Percentiles rank a stretch among this genome's conserved stretches.
Conservation (phyloP, 2,329 filamentous ascomycete species). For the Dactylellina leptospora region DNA sequence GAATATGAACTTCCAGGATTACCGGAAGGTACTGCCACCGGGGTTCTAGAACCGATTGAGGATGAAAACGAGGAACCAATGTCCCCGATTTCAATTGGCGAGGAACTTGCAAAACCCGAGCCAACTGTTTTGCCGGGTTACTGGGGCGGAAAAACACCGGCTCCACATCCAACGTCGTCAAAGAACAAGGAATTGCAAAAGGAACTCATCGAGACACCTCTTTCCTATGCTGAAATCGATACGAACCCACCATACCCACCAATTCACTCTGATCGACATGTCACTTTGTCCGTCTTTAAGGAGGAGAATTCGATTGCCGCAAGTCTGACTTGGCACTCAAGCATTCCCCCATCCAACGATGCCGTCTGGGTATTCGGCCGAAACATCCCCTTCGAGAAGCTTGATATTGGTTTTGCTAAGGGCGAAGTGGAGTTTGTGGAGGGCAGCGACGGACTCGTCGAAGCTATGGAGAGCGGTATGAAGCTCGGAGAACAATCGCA, state of each 20-base stretch:
- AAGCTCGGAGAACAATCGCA: slow-evolving; percentile 53
- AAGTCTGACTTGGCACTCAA: slow-evolving; percentile 54
- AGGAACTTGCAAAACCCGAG: slow-evolving; percentile 56
- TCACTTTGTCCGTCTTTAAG: slow-evolving; percentile 76
- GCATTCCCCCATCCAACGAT: slow-evolving; percentile 55
- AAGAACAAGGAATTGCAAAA: slow-evolving; percentile 60
- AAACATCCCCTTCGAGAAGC: slow-evolving; percentile 63
- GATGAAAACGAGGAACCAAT: slow-evolving; percentile 54
- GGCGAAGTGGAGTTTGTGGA: slow-evolving; percentile 61
- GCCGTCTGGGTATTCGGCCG: slow-evolving; percentile 67
- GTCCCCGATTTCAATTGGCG: slow-evolving; percentile 52
- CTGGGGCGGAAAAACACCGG: slow-evolving; percentile 47
- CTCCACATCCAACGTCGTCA: slow-evolving; percentile 62
- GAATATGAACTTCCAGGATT: slow-evolving; percentile 57
- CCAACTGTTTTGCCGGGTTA: slow-evolving; percentile 40
- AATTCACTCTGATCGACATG: slow-evolving; percentile 88
- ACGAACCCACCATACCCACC: slow-evolving; percentile 95
- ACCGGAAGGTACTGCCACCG: slow-evolving; percentile 53
- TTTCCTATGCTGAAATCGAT: slow-evolving; percentile 87
- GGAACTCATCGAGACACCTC: slow-evolving; percentile 64
- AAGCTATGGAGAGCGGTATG: slow-evolving; percentile 64
- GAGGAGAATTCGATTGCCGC: slow-evolving; percentile 56
- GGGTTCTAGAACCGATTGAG: slow-evolving; percentile 50
- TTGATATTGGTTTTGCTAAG: slow-evolving; percentile 62
- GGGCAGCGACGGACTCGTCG: slow-evolving; percentile 59